These are phyloP conservation scores for Pelargonium fulgidum DNA, from an alignment of 441 rosid genomes.

Conservation along the genomic window DNA sequence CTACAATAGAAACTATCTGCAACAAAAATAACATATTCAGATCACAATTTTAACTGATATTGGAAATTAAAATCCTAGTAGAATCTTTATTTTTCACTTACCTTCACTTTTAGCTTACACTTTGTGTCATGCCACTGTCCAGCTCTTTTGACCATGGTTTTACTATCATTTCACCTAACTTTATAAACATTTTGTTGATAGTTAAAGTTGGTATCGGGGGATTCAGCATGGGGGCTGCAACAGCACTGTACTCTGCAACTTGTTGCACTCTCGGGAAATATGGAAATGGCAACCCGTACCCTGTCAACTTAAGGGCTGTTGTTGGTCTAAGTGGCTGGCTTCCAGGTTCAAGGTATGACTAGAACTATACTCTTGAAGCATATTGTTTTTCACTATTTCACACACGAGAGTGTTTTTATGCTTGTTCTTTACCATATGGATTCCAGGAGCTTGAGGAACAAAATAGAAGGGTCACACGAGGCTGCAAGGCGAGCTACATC, in stretches of 20 bases:
- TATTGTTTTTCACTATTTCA: neutral
- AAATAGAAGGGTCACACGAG: slow-evolving; percentile 49
- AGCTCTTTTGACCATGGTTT: neutral
- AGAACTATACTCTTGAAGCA: neutral
- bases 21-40: neutral
- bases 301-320: slow-evolving; percentile 45
- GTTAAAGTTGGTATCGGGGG: slow-evolving; percentile 65
- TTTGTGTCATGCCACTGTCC: too few species aligned
- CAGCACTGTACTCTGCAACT: slow-evolving; percentile 56
- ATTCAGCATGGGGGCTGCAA: slow-evolving; percentile 66
- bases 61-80: neutral
- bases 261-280: slow-evolving; percentile 48
- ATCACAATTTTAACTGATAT: neutral
- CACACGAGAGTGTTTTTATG: too few species aligned
- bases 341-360: slow-evolving; percentile 51
- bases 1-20: slow-evolving; percentile 7
- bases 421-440: too few species aligned
- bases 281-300: slow-evolving; percentile 46
- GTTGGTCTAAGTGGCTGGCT: slow-evolving; percentile 75
- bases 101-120: neutral
- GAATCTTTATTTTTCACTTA: neutral
- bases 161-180: neutral
- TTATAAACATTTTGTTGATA: slow-evolving; percentile 18
- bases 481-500: slow-evolving; percentile 58
- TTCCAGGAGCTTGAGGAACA: slow-evolving; percentile 44